These are phyloP conservation scores for Camellia lanceoleosa DNA, from an alignment of 148 eudicot genomes.

Conservation along the genomic window DNA sequence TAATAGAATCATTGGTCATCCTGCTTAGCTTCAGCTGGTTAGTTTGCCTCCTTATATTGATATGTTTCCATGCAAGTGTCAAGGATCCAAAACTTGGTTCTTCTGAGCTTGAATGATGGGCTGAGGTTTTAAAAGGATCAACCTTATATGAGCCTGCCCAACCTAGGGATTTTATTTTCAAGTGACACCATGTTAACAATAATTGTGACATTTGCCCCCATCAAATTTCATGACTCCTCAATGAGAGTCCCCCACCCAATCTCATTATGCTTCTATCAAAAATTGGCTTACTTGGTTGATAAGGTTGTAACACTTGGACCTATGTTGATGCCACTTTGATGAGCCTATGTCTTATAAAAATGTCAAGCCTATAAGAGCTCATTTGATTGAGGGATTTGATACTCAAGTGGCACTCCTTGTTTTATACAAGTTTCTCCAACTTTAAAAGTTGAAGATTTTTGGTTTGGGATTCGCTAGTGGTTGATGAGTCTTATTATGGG, in stretches of 20 bases:
- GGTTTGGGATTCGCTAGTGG: too few species aligned
- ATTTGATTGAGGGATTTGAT: not conserved
- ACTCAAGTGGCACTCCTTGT: conserved; percentile 1
- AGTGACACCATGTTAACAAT: too few species aligned
- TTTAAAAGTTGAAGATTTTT: too few species aligned
- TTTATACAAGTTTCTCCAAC: too few species aligned
- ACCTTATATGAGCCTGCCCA: not conserved
- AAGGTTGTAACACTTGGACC: not conserved
- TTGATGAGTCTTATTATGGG: too few species aligned
- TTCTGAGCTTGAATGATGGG: not conserved
- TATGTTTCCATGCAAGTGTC: not conserved
- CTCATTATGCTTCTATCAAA: not conserved
- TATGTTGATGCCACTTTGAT: not conserved
- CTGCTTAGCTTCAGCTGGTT: not conserved
- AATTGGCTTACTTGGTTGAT: not conserved
- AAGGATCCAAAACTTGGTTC: not conserved
- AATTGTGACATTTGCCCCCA: not conserved
- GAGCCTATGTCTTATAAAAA: not conserved
- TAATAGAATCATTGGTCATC: not conserved
- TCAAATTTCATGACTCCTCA: not conserved
- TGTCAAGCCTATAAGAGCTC: not conserved
- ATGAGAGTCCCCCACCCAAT: not conserved
- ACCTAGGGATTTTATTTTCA: not conserved
- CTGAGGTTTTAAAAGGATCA: not conserved
- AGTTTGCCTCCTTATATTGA: not conserved